Conservation (phyloP, 371 early-diverging fungal species). For the Syncephalastrum sp. region DNA sequence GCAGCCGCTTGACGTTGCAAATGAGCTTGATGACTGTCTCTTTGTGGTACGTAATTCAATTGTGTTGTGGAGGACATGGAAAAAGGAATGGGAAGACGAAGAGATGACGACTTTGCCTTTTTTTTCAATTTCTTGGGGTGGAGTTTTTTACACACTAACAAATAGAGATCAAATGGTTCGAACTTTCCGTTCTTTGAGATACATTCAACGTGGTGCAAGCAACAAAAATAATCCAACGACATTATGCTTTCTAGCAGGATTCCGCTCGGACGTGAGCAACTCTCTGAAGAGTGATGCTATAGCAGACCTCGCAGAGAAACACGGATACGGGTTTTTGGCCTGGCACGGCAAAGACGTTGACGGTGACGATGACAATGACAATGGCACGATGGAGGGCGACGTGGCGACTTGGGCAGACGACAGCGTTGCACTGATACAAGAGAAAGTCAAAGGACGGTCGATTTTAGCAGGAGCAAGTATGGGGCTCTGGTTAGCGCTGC, state of each 20-base stretch:
- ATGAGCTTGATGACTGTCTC: conserved; percentile 13
- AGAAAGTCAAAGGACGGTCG: conserved; percentile 2
- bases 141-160: too few relatives aligned
- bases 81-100: too few relatives aligned
- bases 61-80: too few relatives aligned
- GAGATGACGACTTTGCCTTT: too few relatives aligned
- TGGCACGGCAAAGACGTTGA: conserved; percentile 28
- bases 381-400: neutral
- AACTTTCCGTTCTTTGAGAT: too few relatives aligned
- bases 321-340: conserved; percentile 26
- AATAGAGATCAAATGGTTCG: too few relatives aligned
- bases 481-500: conserved; percentile 40
- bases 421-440: neutral
- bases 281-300: conserved; percentile 32
- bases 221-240: conserved; percentile 9
- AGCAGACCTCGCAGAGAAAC: conserved; percentile 15
- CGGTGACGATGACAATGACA: too few relatives aligned
- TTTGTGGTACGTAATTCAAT: neutral
- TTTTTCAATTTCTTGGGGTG: too few relatives aligned
- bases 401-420: neutral
- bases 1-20: conserved; percentile 18
- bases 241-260: conserved; percentile 47
- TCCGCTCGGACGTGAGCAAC: conserved; percentile 26
- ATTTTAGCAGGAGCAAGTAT: conserved; percentile 35
- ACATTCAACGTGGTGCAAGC: too few relatives aligned